Evolutionary conservation across 495 filamentous ascomycete genomes (phyloP), one percentile per base, ranked within the genome.

Genomic region (Hypoxylon lienhwacheense): DNA sequence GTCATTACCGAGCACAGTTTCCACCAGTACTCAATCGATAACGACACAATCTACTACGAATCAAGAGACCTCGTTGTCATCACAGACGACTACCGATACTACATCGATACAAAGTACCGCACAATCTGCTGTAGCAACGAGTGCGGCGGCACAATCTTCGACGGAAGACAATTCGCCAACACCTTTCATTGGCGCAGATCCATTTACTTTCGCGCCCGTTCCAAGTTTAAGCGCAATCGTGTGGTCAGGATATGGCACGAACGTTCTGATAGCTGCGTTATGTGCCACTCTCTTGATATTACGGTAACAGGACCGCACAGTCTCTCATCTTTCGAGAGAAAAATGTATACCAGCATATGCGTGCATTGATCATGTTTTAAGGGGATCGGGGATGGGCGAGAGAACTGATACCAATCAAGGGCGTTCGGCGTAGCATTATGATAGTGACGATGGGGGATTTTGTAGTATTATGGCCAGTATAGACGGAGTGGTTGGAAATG

Each of bases 311-410:
- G 22, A 26, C 12, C n/a, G 32, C 20, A 28, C 26, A 16, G 14
- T 14, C 28, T 35, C 17, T 14, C 34, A 24, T 19, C 31, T 52
- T 29, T 22, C 8, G 21, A 35, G 8, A n/a, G n/a, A n/a, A n/a
- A n/a, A 17, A 51, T 50, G 46, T 50, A 52, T 43, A 47, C 20
- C 24, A 50, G 10, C 15, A 35, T 50, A 34, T 54, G 50, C 17
- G 7, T 54, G 4, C 19, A 44, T 29, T 46, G 31, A 39, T 61
- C 55, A 61, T 61, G 57, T 61, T 25, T 61, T 55, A 61, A 54
- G 40, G 21, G 26, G 22, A 19, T 11, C 3, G 10, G 24, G 41
- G 26, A 10, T 5, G 15, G 14, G 14, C 21, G 14, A 2, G 26
- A 34, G 19, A 39, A 26, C 22, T 22, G 43, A 43, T 53, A 43